These are phyloP conservation scores for Nidula niveotomentosa DNA, from an alignment of 1,284 basidiomycete genomes.

Conservation along the genomic window DNA sequence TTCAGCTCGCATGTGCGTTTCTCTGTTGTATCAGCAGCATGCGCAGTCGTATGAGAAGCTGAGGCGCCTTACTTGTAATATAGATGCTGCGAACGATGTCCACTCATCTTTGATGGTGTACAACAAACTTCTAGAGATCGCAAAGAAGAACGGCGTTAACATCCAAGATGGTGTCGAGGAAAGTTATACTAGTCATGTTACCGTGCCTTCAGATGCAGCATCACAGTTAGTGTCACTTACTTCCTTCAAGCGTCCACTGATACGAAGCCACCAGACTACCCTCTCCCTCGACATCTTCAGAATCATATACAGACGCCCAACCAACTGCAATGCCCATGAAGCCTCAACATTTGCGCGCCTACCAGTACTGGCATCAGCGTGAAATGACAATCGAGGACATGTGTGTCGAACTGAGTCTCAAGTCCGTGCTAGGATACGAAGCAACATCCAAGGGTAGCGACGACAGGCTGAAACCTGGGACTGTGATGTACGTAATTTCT, in stretches of 20 bases:
- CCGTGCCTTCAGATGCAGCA: too few relatives aligned
- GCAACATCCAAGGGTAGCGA: conserved; percentile 1
- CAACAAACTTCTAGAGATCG: conserved; percentile 7
- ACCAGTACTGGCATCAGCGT: conserved; percentile 52
- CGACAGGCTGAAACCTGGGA: conserved; percentile 39
- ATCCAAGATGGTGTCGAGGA: not conserved
- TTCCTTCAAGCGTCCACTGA: too few relatives aligned
- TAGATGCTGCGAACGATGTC: conserved; percentile 16
- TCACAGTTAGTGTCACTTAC: too few relatives aligned
- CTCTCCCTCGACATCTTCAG: too few relatives aligned
- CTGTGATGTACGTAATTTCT: conserved; percentile 57
- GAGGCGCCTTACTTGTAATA: not conserved
- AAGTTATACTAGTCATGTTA: too few relatives aligned
- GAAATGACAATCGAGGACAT: conserved; percentile 45
- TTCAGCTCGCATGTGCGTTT: conserved; percentile 48
- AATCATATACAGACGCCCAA: too few relatives aligned
- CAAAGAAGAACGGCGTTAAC: conserved; percentile 1
- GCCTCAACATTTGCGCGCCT: conserved; percentile 52
- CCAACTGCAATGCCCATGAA: conserved; percentile 16
- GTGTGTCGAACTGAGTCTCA: conserved; percentile 39
- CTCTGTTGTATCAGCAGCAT: too few relatives aligned
- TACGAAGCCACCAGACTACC: too few relatives aligned
- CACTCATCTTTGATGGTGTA: conserved; percentile 13
- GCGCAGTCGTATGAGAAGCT: too few relatives aligned
- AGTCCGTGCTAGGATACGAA: conserved; percentile 15